These are phyloP conservation scores for Leccinum longicurvipes DNA, from an alignment of 768 basidiomycete genomes.

Conservation along the genomic window DNA sequence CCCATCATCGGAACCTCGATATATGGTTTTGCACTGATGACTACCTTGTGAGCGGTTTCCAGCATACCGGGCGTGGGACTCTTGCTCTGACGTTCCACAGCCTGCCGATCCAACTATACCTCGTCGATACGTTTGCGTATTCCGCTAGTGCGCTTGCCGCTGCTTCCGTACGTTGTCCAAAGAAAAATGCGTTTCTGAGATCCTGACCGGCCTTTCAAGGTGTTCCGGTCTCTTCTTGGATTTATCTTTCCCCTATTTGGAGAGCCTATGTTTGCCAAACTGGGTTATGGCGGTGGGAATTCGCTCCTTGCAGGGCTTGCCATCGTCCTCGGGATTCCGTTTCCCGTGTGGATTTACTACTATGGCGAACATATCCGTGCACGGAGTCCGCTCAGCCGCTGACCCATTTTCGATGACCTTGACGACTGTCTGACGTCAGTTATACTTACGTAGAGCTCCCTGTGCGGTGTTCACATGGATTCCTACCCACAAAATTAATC, in stretches of 20 bases:
- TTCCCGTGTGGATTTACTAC: conserved; percentile 71
- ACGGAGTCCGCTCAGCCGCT: conserved; percentile 33
- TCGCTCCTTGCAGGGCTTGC: conserved; percentile 61
- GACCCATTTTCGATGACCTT: not conserved
- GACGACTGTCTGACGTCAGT: too few relatives aligned
- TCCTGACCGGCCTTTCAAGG: conserved; percentile 27
- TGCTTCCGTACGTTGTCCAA: conserved; percentile 44
- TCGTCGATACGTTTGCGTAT: conserved; percentile 68
- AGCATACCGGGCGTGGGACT: not conserved
- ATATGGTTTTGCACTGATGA: conserved; percentile 64
- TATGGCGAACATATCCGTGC: conserved; percentile 56
- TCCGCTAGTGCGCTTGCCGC: conserved; percentile 66
- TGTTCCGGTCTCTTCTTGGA: conserved; percentile 60
- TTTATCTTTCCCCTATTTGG: conserved; percentile 69
- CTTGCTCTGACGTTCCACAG: conserved; percentile 29
- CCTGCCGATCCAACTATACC: conserved; percentile 66
- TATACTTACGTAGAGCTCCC: too few relatives aligned
- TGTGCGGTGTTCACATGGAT: not conserved
- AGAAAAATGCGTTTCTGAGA: not conserved
- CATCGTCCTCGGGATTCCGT: conserved; percentile 63
- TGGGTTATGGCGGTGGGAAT: conserved; percentile 68
- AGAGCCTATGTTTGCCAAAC: conserved; percentile 55
- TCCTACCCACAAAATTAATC: not conserved
- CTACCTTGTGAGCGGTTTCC: conserved; percentile 43
- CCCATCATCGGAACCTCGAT: conserved; percentile 63